These are phyloP conservation scores for Panaeolus papilionaceus DNA, from an alignment of 768 basidiomycete species.

Conservation along the genomic window DNA sequence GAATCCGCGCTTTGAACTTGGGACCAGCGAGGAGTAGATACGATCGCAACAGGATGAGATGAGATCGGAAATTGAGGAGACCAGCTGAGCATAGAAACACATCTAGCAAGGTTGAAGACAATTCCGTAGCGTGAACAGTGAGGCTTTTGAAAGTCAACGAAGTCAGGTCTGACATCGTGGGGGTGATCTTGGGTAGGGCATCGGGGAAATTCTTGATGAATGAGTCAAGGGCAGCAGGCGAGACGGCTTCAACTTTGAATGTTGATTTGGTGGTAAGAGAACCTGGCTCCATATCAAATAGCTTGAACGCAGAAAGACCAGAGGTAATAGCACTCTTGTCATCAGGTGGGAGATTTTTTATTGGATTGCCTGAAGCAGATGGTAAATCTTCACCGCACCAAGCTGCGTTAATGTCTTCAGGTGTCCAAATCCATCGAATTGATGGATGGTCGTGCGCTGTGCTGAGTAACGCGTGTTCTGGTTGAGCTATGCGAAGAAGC, in stretches of 20 bases:
- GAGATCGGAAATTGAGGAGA: constrained; percentile 71
- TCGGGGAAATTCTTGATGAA: constrained; percentile 68
- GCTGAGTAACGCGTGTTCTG: constrained; percentile 65
- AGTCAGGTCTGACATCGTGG: constrained; percentile 67
- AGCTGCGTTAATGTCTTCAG: constrained; percentile 53
- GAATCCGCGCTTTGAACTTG: constrained; percentile 74
- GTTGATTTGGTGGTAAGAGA: constrained; percentile 34
- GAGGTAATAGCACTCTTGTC: constrained; percentile 33
- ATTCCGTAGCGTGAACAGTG: constrained; percentile 60
- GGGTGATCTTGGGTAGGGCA: constrained; percentile 64
- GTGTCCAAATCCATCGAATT: constrained; percentile 71
- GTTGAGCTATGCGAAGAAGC: constrained; percentile 66
- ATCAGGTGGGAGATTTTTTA: constrained; percentile 12
- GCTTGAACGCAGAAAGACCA: constrained; percentile 50
- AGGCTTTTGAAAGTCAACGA: constrained; percentile 69
- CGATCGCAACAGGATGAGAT: constrained; percentile 72
- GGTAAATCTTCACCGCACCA: constrained; percentile 41
- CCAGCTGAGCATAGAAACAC: constrained; percentile 69
- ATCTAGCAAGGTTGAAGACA: constrained; percentile 71
- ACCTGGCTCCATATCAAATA: constrained; percentile 77
- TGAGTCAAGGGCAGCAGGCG: constrained; percentile 39
- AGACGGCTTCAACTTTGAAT: constrained; percentile 32
- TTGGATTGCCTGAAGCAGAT: constrained; percentile 6
- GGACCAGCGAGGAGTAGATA: constrained; percentile 78
- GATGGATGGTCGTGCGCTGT: constrained; percentile 28